Base-by-base conservation (phyloP, 306 rosid genomes). In the Vigna nakashimae region DNA sequence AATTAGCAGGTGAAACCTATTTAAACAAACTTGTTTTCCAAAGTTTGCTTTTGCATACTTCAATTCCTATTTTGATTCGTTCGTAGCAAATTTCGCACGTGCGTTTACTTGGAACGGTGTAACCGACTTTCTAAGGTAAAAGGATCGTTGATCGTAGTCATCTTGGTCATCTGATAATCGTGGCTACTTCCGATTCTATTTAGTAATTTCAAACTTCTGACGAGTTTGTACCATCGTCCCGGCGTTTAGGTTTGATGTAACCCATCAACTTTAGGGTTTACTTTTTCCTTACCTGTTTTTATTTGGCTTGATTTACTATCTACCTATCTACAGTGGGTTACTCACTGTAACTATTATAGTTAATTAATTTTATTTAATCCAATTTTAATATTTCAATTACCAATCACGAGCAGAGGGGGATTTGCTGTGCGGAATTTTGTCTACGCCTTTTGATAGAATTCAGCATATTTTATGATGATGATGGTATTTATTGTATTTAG, bases 11-110 rank as follows among this genome's bases (percentile, higher is more conserved):
- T 40, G 45, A 40, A 40, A 40, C 46, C 46, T 42, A 45, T 45
- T 45, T 45, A 45, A 45, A 3, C 50, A 45, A 45, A 45, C 50
- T 45, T 45, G 50, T 45, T 45, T 0, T 12, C 14, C 5, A 3
- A 12, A 45, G 5, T 2, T 11, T 45, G 13, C 13, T 51, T 51
- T 16, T n/a, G 7, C 56, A 51, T 16, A 6, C 22, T 52, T 52
- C 57, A 30, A 28, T 79, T 74, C 68, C 43, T 51, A 78, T 62
- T 79, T 42, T 20, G 40, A 70, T 68, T 69, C 55, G 68, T 74
- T 79, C 75, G 78, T 83, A 78, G 46, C 71, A 83, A 79, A 75
- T 14, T 52, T 45, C 71, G 81, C 87, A 83, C 87, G 87, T 79
- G 87, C 84, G 84, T 74, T 52, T 74, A 26, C 57, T 51, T 40